phyloP scores from a whole-genome alignment of 2,329 filamentous ascomycete species.

The Diaporthe helianthi region DNA sequence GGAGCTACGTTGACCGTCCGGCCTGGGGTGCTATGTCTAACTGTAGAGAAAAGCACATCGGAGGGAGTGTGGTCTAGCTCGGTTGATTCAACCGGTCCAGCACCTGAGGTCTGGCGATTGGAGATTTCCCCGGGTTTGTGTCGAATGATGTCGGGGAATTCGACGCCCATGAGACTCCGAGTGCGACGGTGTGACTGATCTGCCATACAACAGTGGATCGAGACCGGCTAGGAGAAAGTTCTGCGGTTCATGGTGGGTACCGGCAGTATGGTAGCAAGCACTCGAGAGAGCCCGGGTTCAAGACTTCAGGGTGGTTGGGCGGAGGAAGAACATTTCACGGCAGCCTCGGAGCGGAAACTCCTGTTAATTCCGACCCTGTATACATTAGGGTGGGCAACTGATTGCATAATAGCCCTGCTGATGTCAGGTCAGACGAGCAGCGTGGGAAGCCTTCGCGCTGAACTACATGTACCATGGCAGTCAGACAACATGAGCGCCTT shows the following conservation, averaged over 20 bases:
- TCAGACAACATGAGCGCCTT: background rate
- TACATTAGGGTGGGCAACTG: conserved; percentile 13
- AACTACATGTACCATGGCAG: background rate
- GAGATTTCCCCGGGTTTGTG: background rate
- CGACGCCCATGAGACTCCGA: conserved; percentile 19
- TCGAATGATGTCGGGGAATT: conserved; percentile 23
- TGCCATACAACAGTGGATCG: background rate
- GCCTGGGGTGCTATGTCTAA: conserved; percentile 6
- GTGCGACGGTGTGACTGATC: conserved; percentile 23
- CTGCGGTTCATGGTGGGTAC: conserved; percentile 18
- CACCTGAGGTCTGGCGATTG: background rate
- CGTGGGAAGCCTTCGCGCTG: background rate
- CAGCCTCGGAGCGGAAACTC: conserved; percentile 12
- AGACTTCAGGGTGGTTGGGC: background rate
- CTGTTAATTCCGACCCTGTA: background rate
- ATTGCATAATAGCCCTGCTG: conserved; percentile 8
- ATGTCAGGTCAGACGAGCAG: conserved; percentile 22
- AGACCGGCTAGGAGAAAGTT: background rate
- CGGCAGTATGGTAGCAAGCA: background rate
- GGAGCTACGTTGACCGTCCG: conserved; percentile 1
- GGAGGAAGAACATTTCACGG: conserved; percentile 8
- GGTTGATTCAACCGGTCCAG: background rate
- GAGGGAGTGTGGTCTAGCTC: background rate
- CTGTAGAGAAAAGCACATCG: background rate
- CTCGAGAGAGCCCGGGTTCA: conserved; percentile 18